Evolutionary conservation across 1,284 basidiomycete species (phyloP), one percentile per base, ranked within the genome.

Genomic region (Naganishia sp.): DNA sequence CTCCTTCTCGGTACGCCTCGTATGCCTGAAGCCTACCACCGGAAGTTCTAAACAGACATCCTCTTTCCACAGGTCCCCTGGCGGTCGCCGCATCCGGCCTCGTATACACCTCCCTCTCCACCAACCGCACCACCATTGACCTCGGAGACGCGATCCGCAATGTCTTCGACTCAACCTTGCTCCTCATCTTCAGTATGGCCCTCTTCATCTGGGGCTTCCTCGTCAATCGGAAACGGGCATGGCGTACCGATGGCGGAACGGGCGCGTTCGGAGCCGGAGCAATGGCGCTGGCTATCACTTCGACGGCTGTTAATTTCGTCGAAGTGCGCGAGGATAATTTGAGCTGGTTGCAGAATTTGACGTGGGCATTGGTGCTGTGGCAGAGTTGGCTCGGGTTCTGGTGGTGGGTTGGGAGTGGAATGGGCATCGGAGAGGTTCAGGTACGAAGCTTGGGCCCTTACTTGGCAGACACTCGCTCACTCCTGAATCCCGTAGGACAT

Each of bases 371-470:
- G 49, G 86, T 94, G 13, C 84, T 95, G 18, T 95, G 92, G 92
- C 93, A 96, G 82, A 90, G 87, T 78, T 82, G 77, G 80, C 69
- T 83, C 56, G 91, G 90, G 0, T 95, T 91, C 90, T 94, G 92
- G 92, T 94, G 92, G 92, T 97, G 93, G 93, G 92, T 94, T 23
- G 94, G 94, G 18, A 88, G 90, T 1, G 92, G 92, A 67, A 84
- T 90, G 87, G 82, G 85, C 75, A 82, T 87, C 18, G 77, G 77
- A 21, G 78, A 80, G 65, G 79, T 80, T 53, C 79, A 81, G 71
- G 78, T 76, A 63, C 55, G 73, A 7, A 13, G 69, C 13, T 33
- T 44, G 61, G 33, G 21, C 15, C 15, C 23, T 11, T 49, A 23
- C 25, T 42, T n/a, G 45, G 23, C 7, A 11, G 23, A 55, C 1